Conservation (phyloP, 2,329 filamentous ascomycete species). For the Mariannaea sp. region DNA sequence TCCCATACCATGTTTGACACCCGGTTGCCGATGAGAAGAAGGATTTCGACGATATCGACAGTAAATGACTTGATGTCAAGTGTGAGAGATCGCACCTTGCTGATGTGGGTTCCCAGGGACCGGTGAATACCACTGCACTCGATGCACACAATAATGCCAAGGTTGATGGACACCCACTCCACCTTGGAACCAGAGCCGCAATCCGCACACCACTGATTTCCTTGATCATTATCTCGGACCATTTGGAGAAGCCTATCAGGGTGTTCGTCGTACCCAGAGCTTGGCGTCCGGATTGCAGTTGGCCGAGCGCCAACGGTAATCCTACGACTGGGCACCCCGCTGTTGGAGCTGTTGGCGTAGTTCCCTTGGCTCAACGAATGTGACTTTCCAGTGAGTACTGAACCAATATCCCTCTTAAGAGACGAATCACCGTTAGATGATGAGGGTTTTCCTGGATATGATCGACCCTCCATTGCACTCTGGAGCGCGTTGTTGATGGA, state of each 20-base stretch:
- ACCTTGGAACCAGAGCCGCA: conserved; percentile 91
- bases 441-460: conserved; percentile 59
- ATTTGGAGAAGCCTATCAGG: conserved; percentile 85
- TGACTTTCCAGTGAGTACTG: conserved; percentile 90
- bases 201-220: conserved; percentile 92
- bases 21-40: conserved; percentile 89
- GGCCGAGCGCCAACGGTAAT: conserved; percentile 92
- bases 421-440: conserved; percentile 56
- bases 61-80: conserved; percentile 97
- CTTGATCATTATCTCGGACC: conserved; percentile 87
- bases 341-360: conserved; percentile 53
- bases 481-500: conserved; percentile 97
- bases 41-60: conserved; percentile 91
- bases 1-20: conserved; percentile 98
- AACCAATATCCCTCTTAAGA: conserved; percentile 84
- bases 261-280: conserved; percentile 77
- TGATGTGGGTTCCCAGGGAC: conserved; percentile 95
- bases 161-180: conserved; percentile 98
- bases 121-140: conserved; percentile 98
- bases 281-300: conserved; percentile 68
- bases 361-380: conserved; percentile 66
- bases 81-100: conserved; percentile 93
- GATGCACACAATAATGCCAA: conserved; percentile 95
- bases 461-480: conserved; percentile 87
- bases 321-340: conserved; percentile 72